phyloP scores from a whole-genome alignment of 2,329 filamentous ascomycete genomes.

The Erysiphe pulchra region DNA sequence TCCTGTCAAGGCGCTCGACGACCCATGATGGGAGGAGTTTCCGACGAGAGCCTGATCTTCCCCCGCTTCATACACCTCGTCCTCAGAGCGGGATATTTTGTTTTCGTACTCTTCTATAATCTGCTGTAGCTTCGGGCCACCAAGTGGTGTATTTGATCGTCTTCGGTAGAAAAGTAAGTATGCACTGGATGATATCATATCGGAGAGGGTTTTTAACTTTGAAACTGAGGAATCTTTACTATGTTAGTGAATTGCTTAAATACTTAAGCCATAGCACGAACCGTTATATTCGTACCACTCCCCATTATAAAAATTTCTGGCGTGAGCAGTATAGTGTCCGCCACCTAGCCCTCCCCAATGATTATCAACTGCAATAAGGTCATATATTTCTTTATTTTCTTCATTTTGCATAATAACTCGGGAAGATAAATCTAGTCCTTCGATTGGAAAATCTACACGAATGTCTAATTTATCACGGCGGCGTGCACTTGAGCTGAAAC shows the following conservation, averaged over 20 bases:
- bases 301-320: conserved; percentile 71
- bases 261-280: conserved; percentile 19
- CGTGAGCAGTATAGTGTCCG: conserved; percentile 87
- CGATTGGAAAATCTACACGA: conserved; percentile 71
- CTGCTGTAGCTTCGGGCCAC: conserved; percentile 47
- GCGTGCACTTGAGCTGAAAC: conserved; percentile 64
- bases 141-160: conserved; percentile 49
- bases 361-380: conserved; percentile 86
- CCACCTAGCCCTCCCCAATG: conserved; percentile 85
- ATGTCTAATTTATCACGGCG: conserved; percentile 82
- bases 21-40: conserved; percentile 67
- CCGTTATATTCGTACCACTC: conserved; percentile 96
- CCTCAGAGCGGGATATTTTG: conserved; percentile 16
- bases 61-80: conserved; percentile 32
- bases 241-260: conserved; percentile 16
- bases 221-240: conserved; percentile 46
- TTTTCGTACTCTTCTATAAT: conserved; percentile 39
- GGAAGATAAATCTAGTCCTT: conserved; percentile 57
- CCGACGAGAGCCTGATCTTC: conserved; percentile 69
- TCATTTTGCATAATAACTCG: conserved; percentile 59
- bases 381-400: conserved; percentile 65
- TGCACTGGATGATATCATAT: conserved; percentile 48
- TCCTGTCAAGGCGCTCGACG: conserved; percentile 66
- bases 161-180: conserved; percentile 94
- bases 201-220: conserved; percentile 29